Conservation (phyloP, 2,329 filamentous ascomycete genomes). For the Fusarium transvaalense region DNA sequence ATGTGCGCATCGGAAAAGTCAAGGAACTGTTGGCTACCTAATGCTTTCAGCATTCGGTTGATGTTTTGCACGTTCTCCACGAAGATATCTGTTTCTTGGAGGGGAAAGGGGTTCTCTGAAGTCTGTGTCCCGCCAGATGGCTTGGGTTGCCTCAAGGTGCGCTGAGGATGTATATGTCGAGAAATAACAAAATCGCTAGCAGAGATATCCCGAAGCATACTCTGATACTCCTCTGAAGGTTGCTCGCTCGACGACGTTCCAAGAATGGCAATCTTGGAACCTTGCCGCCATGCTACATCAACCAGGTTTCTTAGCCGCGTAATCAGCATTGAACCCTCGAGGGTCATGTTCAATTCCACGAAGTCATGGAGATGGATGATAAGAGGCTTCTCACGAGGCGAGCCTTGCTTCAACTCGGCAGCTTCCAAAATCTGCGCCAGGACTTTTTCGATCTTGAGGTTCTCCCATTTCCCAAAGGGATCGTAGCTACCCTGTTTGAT, state of each 20-base stretch:
- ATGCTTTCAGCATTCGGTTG: constrained; percentile 59
- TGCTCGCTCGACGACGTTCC: constrained; percentile 77
- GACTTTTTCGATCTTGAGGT: constrained; percentile 69
- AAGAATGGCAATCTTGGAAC: constrained; percentile 79
- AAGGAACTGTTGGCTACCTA: constrained; percentile 48
- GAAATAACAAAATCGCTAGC: constrained; percentile 58
- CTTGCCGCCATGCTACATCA: constrained; percentile 77
- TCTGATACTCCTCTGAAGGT: constrained; percentile 58
- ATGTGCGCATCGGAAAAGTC: constrained; percentile 45
- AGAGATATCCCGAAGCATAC: constrained; percentile 56
- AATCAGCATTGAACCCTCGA: constrained; percentile 77
- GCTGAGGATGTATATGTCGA: constrained; percentile 50
- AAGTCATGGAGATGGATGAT: constrained; percentile 87
- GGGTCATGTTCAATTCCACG: constrained; percentile 78
- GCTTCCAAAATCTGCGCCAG: constrained; percentile 68
- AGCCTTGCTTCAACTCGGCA: constrained; percentile 55
- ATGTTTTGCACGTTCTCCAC: constrained; percentile 62
- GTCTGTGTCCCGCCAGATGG: constrained; percentile 39
- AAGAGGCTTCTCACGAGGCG: constrained; percentile 60
- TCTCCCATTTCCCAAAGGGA: constrained; percentile 66
- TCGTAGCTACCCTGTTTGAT: constrained; percentile 56
- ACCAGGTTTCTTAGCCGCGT: constrained; percentile 77
- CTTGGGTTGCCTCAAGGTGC: constrained; percentile 47
- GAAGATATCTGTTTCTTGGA: constrained; percentile 57
- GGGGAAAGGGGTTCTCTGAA: constrained; percentile 40